Evolutionary conservation across 2,329 filamentous ascomycete genomes (phyloP), one percentile per base, ranked within the genome.

Genomic region (Alternaria postmessia): DNA sequence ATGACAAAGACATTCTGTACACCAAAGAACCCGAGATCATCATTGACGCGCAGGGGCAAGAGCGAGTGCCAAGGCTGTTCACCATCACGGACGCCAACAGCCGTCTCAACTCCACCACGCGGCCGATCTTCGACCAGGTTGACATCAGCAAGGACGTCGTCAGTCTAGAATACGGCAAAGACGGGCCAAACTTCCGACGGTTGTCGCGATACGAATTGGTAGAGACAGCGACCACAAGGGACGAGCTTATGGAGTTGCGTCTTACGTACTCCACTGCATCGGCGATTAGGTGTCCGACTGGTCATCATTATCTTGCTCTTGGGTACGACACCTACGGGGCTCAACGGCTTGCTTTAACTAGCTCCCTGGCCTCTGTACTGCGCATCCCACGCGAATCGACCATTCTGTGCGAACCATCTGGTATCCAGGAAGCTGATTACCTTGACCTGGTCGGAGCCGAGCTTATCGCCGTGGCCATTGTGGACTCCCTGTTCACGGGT

Each of bases 261-360:
- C 20, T 51, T 39, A 38, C 47, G 11, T 22, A 51, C 16, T 20
- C 47, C 20, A 38, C 22, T 14, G 32, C 34, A 38, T 39, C 47
- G 26, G 47, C 47, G n/a, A 20, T 51, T 7, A 51, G 34, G 12
- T 38, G 32, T n/a, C 47, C 47, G n/a, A 38, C 47, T 22, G 47
- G 47, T 22, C 41, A 51, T 34, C 32, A 51, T 8, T 51, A 38
- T n/a, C 47, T 51, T 28, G 47, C 22, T 16, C 47, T 51, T n/a
- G 32, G 47, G n/a, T 38, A 6, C 34, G 18, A 51, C 32, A 22
- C 24, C 5, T 24, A 18, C 9, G 34, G 32, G 12, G 20, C 7
- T 24, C 32, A 39, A 24, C 47, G 34, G n/a, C 44, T 48, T 7
- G 44, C 44, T 20, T 32, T 48, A 6, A 48, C 44, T 18, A 32